Evolutionary conservation across 139 green algal genomes (phyloP).

Genomic region (Chlorella sp.): DNA sequence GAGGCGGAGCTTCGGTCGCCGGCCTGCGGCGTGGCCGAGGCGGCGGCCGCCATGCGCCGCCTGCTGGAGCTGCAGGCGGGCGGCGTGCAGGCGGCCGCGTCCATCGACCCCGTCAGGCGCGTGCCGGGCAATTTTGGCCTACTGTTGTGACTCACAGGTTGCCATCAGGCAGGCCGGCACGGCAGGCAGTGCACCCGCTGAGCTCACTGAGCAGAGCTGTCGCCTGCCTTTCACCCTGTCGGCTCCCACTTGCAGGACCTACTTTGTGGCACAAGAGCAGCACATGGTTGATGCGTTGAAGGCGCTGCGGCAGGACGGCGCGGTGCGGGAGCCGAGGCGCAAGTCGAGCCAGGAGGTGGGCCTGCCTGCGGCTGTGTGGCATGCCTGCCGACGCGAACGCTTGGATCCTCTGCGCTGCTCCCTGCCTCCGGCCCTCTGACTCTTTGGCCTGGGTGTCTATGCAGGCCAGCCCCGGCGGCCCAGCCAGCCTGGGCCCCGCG

Average conservation of each 20-base stretch:
- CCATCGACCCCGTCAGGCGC: slow-evolving; percentile 35
- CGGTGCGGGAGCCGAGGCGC: too few species aligned
- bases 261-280: slow-evolving; percentile 4
- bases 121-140: background rate
- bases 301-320: background rate
- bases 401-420: background rate
- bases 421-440: background rate
- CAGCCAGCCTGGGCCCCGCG: background rate
- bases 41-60: slow-evolving; percentile 25
- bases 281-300: slow-evolving; percentile 8
- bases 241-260: background rate
- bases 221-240: background rate
- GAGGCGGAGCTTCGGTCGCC: slow-evolving; percentile 24
- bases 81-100: slow-evolving; percentile 31
- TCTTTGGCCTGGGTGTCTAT: slow-evolving; percentile 1
- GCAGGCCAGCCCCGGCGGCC: background rate
- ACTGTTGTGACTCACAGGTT: background rate
- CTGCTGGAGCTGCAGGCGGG: slow-evolving; percentile 51
- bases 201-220: background rate
- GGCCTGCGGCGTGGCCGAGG: slow-evolving; percentile 6
- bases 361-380: background rate
- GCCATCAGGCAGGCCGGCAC: background rate
- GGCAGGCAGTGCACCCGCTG: background rate
- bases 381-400: background rate
- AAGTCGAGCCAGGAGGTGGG: slow-evolving; percentile 2